Base-by-base conservation (phyloP, 768 basidiomycete genomes). In the Lanmaoa rubissima region DNA sequence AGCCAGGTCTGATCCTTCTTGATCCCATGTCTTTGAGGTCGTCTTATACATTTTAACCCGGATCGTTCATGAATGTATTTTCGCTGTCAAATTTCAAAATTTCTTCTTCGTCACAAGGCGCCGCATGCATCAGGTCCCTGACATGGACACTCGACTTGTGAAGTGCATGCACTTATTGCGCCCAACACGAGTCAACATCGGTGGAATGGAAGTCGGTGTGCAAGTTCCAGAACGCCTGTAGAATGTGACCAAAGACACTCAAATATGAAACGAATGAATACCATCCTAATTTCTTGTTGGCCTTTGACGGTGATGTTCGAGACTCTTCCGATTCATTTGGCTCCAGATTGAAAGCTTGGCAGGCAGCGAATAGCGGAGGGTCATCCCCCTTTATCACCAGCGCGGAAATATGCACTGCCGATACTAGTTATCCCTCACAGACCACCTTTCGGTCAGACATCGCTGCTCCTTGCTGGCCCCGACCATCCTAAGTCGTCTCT, bases 401-500 rank as follows among this genome's bases (percentile, higher is more conserved):
- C 24, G 7, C 21, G 19, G 19, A 28, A 26, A n/a, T 26, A 21
- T 9, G 44, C 11, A 11, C 40, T 19, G 10, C 24, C 12, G 31
- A 43, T 34, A 34, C 31, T 13, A 38, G 11, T 1, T 16, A n/a
- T 28, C 12, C 28, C 53, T 38, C 55, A 14, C 26, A 10, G 45
- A 35, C n/a, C 53, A 32, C 17, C 16, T 34, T 48, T 38, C 2
- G 11, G 34, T 28, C 31, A 53, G 46, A 48, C 32, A 32, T 36
- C 24, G 5, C 39, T 10, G 14, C 47, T 43, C 51, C 35, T 46
- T 21, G 49, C 56, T 19, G 13, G 11, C 38, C 34, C 40, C 35
- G 32, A 39, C 49, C 59, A 51, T 65, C 61, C 60, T 65, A 58
- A 24, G 40, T 49, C 38, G 39, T 42, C 65, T 63, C 68, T 67